Percentiles rank a stretch among this genome's conserved stretches.
These are phyloP conservation scores for Septoria petroselini DNA, from an alignment of 2,329 filamentous ascomycete genomes.

Conservation along the genomic window DNA sequence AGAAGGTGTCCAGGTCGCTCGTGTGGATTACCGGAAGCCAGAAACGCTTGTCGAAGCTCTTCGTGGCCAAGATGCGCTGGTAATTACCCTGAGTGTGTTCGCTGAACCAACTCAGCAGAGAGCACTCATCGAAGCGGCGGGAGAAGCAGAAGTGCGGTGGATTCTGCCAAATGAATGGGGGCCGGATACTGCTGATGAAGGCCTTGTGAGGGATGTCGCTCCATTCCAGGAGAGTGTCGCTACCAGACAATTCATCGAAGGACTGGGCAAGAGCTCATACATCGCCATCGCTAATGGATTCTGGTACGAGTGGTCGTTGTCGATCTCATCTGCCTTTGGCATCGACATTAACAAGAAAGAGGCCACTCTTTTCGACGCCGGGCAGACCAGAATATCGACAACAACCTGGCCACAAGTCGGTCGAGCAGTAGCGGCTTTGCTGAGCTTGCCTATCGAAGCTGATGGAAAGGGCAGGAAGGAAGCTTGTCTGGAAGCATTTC, in stretches of 20 bases:
- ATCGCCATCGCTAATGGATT: conserved; percentile 34
- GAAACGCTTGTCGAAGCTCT: conserved; percentile 38
- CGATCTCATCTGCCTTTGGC: conserved; percentile 35
- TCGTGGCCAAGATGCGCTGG: conserved; percentile 39
- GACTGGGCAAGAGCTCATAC: conserved; percentile 30
- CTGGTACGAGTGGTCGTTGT: conserved; percentile 41
- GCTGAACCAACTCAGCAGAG: conserved; percentile 34
- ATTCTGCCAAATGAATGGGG: conserved; percentile 43
- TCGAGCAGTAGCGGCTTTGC: conserved; percentile 50
- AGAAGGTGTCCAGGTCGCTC: conserved; percentile 40
- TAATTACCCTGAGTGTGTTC: conserved; percentile 40
- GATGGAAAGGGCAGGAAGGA: conserved; percentile 7
- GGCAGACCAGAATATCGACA: conserved; percentile 54
- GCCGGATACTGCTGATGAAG: conserved; percentile 32
- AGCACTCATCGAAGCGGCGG: conserved; percentile 38
- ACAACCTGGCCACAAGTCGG: conserved; percentile 59
- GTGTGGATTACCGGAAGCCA: conserved; percentile 50
- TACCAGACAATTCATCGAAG: conserved; percentile 29
- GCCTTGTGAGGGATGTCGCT: conserved; percentile 26
- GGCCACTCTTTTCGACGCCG: conserved; percentile 51
- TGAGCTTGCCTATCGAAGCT: conserved; percentile 34
- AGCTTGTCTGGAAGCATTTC: conserved; percentile 36
- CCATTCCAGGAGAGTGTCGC: conserved; percentile 14
- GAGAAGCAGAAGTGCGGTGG: conserved; percentile 40
- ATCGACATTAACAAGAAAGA: conserved; percentile 39